Conservation (phyloP, 1,139 yeast genomes). For the Lodderomyces oxycetoniae region DNA sequence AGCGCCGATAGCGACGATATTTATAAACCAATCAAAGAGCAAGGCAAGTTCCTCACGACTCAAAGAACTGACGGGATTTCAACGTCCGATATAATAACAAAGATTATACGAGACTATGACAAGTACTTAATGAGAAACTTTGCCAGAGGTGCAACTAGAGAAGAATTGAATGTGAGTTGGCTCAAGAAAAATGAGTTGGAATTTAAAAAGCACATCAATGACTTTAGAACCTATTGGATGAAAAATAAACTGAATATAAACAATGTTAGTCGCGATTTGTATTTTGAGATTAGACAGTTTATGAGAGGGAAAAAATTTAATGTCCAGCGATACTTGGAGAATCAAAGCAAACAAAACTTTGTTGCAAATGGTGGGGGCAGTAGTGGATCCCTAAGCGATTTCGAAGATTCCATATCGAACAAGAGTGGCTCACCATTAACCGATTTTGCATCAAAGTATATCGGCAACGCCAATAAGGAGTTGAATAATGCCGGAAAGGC, state of each 20-base stretch:
- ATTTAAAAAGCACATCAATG: constrained; percentile 81
- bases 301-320: constrained; percentile 52
- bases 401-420: constrained; percentile 8
- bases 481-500: constrained; percentile 36
- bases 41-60: constrained; percentile 87
- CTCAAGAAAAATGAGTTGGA: constrained; percentile 93
- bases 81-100: constrained; percentile 92
- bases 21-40: constrained; percentile 83
- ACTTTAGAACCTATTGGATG: constrained; percentile 80
- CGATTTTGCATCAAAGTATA: constrained; percentile 57
- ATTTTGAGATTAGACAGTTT: constrained; percentile 77
- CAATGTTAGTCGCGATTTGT: constrained; percentile 73
- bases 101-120: constrained; percentile 91
- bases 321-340: constrained; percentile 28
- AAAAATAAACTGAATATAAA: constrained; percentile 67
- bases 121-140: constrained; percentile 94
- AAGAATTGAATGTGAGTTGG: constrained; percentile 96
- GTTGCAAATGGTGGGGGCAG: not conserved
- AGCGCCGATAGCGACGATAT: constrained; percentile 85
- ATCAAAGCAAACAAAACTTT: constrained; percentile 22
- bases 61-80: constrained; percentile 96
- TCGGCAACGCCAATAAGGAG: constrained; percentile 50
- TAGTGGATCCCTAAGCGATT: constrained; percentile 3
- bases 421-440: constrained; percentile 44
- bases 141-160: constrained; percentile 95